Evolutionary conservation across 1,284 basidiomycete genomes (phyloP).

Genomic region (Microbotryum saponariae): DNA sequence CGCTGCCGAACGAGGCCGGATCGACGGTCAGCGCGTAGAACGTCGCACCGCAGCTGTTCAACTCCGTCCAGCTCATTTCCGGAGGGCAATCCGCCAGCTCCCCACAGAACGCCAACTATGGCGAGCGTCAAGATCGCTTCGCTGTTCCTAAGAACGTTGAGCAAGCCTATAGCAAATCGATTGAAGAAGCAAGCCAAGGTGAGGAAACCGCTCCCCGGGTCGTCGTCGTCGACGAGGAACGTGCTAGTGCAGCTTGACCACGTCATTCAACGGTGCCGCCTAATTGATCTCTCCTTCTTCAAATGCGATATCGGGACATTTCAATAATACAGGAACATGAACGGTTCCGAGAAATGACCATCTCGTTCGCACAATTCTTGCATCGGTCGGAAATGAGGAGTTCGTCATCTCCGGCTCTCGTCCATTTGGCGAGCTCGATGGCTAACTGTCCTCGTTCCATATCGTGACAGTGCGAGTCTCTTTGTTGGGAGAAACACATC

Average conservation of each 20-base stretch:
- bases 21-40: too few species aligned
- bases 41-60: too few species aligned
- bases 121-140: constrained; percentile 12
- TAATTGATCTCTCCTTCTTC: too few species aligned
- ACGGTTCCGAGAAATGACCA: constrained; percentile 17
- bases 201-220: too few species aligned
- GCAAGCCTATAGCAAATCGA: constrained; percentile 34
- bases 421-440: not conserved
- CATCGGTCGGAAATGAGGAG: constrained; percentile 11
- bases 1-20: too few species aligned
- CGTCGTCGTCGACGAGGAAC: too few species aligned
- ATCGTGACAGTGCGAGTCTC: constrained; percentile 18
- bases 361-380: constrained; percentile 17
- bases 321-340: constrained; percentile 16
- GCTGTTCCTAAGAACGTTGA: constrained; percentile 29
- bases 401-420: not conserved
- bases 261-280: too few species aligned
- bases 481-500: constrained; percentile 28
- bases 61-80: too few species aligned
- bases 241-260: too few species aligned
- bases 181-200: constrained; percentile 32
- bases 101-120: not conserved
- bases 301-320: too few species aligned
- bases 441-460: not conserved
- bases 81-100: too few species aligned